phyloP scores from a whole-genome alignment of 1,284 basidiomycete species.

The Cryptococcus floricola region DNA sequence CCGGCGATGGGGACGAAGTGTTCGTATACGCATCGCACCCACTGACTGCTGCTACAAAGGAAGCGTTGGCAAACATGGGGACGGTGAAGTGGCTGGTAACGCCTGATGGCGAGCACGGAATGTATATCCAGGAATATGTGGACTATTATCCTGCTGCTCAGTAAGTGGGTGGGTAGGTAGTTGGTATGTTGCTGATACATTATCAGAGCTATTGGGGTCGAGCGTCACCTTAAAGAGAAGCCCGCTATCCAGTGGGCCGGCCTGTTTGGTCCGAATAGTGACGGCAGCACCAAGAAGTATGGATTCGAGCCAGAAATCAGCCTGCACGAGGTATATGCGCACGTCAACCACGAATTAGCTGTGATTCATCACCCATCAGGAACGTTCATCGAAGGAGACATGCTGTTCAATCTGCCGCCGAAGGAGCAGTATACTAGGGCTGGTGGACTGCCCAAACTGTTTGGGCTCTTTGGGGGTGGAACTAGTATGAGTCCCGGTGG shows the following conservation, averaged over 20 bases:
- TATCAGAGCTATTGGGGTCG: slow-evolving; percentile 49
- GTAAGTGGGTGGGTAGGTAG: slow-evolving; percentile 23
- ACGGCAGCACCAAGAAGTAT: slow-evolving; percentile 54
- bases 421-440: slow-evolving; percentile 70
- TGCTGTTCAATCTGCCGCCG: slow-evolving; percentile 83
- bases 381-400: slow-evolving; percentile 79
- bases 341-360: slow-evolving; percentile 80
- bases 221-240: slow-evolving; percentile 48
- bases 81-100: slow-evolving; percentile 63
- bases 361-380: slow-evolving; percentile 77
- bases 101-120: slow-evolving; percentile 52
- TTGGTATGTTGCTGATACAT: not conserved
- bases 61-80: slow-evolving; percentile 62
- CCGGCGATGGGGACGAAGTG: slow-evolving; percentile 55
- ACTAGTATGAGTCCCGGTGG: slow-evolving; percentile 58
- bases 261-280: slow-evolving; percentile 33
- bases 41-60: slow-evolving; percentile 66
- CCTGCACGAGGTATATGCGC: slow-evolving; percentile 69
- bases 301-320: slow-evolving; percentile 72
- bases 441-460: slow-evolving; percentile 52
- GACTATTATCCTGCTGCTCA: slow-evolving; percentile 73
- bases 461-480: slow-evolving; percentile 25
- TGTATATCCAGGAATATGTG: slow-evolving; percentile 48
- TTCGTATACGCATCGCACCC: slow-evolving; percentile 86
- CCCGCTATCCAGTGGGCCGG: slow-evolving; percentile 50